Conservation (phyloP, 2,329 filamentous ascomycete species). For the Pyrenochaeta sp. region DNA sequence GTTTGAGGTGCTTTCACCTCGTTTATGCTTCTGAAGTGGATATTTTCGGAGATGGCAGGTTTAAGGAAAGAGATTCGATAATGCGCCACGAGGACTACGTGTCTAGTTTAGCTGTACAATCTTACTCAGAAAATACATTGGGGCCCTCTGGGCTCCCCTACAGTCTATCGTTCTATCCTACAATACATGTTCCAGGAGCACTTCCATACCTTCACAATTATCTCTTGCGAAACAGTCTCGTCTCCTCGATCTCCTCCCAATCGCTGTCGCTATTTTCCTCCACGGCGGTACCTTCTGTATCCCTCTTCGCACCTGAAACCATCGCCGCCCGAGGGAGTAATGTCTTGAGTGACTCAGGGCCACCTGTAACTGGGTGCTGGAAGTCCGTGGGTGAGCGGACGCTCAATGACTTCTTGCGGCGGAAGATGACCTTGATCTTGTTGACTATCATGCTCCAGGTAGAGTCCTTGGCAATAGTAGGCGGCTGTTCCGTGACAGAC, state of each 20-base stretch:
- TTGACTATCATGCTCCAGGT: constrained; percentile 1
- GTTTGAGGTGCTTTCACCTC: too few relatives aligned
- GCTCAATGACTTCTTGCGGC: constrained; percentile 1
- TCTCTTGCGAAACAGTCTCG: neutral
- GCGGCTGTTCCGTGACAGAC: neutral
- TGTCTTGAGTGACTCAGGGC: neutral
- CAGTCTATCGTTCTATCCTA: neutral
- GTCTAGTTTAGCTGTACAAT: neutral
- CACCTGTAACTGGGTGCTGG: constrained; percentile 13
- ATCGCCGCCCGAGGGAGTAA: neutral
- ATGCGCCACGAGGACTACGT: neutral
- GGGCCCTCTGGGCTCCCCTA: neutral
- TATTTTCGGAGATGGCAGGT: too few relatives aligned
- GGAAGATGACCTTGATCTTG: neutral
- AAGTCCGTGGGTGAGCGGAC: constrained; percentile 22
- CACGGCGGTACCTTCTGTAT: neutral
- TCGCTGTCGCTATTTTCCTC: neutral
- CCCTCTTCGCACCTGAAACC: neutral
- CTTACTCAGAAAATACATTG: neutral
- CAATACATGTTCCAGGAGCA: neutral
- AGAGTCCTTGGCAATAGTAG: neutral
- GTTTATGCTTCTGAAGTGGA: too few relatives aligned
- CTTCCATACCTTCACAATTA: neutral
- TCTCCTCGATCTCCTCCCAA: constrained; percentile 10
- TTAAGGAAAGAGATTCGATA: too few relatives aligned